Percentiles rank a stretch among this genome's conserved stretches.
Evolutionary conservation across 768 basidiomycete genomes (phyloP).

Genomic region (Tulasnella sp.): DNA sequence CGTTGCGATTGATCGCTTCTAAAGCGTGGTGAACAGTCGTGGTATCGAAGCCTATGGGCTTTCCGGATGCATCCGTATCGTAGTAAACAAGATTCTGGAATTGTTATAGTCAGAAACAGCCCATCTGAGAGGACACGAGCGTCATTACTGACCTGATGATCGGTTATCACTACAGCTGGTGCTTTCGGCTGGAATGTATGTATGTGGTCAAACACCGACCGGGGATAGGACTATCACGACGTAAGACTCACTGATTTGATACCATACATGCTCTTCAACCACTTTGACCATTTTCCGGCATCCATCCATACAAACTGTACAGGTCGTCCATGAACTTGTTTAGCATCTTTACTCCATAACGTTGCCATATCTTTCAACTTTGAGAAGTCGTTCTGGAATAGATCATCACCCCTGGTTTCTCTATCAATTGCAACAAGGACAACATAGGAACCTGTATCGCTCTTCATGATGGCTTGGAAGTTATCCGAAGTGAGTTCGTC

Average conservation of each 20-base stretch:
- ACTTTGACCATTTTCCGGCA: conserved; percentile 60
- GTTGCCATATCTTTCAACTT: conserved; percentile 40
- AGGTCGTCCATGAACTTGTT: conserved; percentile 24
- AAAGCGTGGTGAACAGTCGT: conserved; percentile 53
- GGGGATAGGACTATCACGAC: conserved; percentile 22
- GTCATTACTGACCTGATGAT: conserved; percentile 56
- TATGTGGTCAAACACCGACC: conserved; percentile 13
- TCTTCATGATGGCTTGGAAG: conserved; percentile 79
- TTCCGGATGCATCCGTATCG: conserved; percentile 46
- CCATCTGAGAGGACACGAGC: neutral
- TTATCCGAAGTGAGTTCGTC: conserved; percentile 64
- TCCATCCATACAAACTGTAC: conserved; percentile 91
- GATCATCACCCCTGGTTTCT: conserved; percentile 20
- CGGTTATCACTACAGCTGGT: conserved; percentile 49
- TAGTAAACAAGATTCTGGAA: conserved; percentile 61
- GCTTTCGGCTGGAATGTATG: conserved; percentile 14
- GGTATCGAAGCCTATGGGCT: conserved; percentile 42
- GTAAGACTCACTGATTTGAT: conserved; percentile 27
- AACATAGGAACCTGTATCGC: conserved; percentile 53
- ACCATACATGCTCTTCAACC: conserved; percentile 89
- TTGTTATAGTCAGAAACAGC: neutral
- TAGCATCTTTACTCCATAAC: conserved; percentile 43
- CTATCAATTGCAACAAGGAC: conserved; percentile 49
- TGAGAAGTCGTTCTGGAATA: conserved; percentile 31
- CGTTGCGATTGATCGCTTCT: conserved; percentile 46